phyloP scores from a whole-genome alignment of 352 stramenopile genomes.

The Globisporangium cystogenes region DNA sequence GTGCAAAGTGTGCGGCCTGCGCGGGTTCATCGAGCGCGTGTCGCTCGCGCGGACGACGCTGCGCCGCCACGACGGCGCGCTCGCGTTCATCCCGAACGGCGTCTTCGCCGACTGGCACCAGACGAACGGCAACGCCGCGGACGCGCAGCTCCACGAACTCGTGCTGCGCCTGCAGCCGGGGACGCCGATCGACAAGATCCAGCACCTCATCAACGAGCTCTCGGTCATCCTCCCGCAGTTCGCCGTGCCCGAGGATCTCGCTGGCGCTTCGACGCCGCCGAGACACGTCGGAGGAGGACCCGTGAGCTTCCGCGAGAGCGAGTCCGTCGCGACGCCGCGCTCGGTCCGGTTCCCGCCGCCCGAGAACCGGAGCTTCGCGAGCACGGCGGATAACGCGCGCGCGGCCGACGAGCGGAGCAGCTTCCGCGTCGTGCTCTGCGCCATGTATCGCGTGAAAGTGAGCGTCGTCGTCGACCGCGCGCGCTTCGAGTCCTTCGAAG shows the following conservation, averaged over 20 bases:
- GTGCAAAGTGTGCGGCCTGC: slow-evolving; percentile 39
- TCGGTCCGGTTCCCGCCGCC: slow-evolving; percentile 11
- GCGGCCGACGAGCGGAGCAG: slow-evolving; percentile 18
- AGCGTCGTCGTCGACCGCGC: slow-evolving; percentile 44
- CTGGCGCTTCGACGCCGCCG: background rate
- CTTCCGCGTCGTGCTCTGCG: slow-evolving; percentile 36
- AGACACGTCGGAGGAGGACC: background rate
- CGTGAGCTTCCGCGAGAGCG: slow-evolving; percentile 7
- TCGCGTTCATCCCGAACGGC: slow-evolving; percentile 76
- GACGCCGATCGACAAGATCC: slow-evolving; percentile 41
- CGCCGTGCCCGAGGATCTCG: slow-evolving; percentile 16
- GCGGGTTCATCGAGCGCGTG: slow-evolving; percentile 70
- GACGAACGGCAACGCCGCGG: slow-evolving; percentile 45
- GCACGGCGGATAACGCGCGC: slow-evolving; percentile 12
- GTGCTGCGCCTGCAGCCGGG: slow-evolving; percentile 31
- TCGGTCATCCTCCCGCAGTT: slow-evolving; percentile 24
- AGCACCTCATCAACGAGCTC: slow-evolving; percentile 35
- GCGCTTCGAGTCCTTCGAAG: slow-evolving; percentile 48
- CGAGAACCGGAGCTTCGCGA: slow-evolving; percentile 25
- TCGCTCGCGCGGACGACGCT: slow-evolving; percentile 73
- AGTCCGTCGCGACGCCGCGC: slow-evolving; percentile 17
- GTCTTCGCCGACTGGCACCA: slow-evolving; percentile 72
- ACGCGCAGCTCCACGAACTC: slow-evolving; percentile 50
- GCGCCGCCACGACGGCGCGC: slow-evolving; percentile 52
- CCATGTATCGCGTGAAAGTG: slow-evolving; percentile 65